Evolutionary conservation across 305 asterid species (phyloP).

Genomic region (Nicotiana rustica): DNA sequence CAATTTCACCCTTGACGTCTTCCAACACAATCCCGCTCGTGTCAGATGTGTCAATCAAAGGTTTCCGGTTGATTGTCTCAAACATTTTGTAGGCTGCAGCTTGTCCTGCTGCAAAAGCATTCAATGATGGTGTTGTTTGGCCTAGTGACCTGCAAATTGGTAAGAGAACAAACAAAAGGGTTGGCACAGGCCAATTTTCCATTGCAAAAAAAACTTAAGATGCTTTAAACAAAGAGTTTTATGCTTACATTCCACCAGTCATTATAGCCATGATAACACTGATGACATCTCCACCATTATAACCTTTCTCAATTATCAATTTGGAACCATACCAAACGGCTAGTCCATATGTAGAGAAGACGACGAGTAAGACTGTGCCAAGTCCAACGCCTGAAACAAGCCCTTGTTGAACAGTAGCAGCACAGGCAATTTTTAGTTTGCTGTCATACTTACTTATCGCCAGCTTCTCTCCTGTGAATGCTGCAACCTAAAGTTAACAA

Average conservation of each 20-base stretch:
- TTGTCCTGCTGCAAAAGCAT: conserved; percentile 71
- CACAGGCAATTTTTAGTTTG: conserved; percentile 55
- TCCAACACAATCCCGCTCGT: conserved; percentile 51
- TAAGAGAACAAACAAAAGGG: not conserved
- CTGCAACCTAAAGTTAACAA: conserved; percentile 55
- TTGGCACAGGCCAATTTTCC: not conserved
- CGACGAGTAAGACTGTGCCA: conserved; percentile 48
- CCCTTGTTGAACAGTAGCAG: conserved; percentile 57
- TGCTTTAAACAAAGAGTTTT: no score
- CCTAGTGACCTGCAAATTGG: conserved; percentile 61
- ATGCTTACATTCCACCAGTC: conserved; percentile 75
- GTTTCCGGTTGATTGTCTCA: conserved; percentile 64
- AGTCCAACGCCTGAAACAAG: conserved; percentile 66
- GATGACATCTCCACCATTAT: conserved; percentile 63
- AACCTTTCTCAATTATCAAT: conserved; percentile 53
- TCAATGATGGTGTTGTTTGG: conserved; percentile 61
- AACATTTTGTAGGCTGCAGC: conserved; percentile 83
- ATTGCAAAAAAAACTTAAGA: no score
- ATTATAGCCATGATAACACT: conserved; percentile 66
- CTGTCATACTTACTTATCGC: conserved; percentile 58
- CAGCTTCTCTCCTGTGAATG: conserved; percentile 69
- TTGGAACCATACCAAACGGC: conserved; percentile 73
- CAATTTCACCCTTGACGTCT: conserved; percentile 63
- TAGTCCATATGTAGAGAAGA: conserved; percentile 63
- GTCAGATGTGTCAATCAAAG: conserved; percentile 59